Base-by-base conservation (phyloP, 345 rosid species). In the Stellera chamaejasme region DNA sequence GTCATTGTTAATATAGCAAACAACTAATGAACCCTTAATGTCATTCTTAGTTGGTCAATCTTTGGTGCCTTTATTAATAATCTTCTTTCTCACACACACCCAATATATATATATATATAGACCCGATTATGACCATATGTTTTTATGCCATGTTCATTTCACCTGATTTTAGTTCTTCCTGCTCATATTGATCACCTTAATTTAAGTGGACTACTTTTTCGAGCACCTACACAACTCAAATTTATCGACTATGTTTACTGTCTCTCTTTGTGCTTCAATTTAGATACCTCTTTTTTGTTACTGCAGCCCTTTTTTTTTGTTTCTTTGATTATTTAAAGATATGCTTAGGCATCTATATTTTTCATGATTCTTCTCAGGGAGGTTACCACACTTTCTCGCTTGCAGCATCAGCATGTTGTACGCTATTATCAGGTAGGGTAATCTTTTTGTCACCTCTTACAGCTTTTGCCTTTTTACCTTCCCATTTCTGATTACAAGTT, bases 361-460 rank as follows among this genome's bases (percentile, higher is more conserved):
- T 13, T 59, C 65, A 43, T 10, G 72, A 13, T 25, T 57, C 45
- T 81, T 48, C 67, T 69, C 71, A 92, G 98, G 82, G 98, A 92
- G 77, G 98, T 92, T 62, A 88, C 96, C 10, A 92, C 98, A 44
- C 95, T 92, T 61, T 86, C 98, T 7, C 98, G 96, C 46, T 79
- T 92, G 76, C 96, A 92, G 61, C 98, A 92, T 86, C 95, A 77
- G n/a, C 98, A 92, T 78, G 96, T 92, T 56, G 98, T 92, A 52
- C 98, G 98, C 44, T 92, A 92, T 72, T 92, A 88, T 81, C 98
- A 92, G 90, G 98, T 92, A 50, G 59, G 66, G 60, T 47, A 52
- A 45, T 57, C 45, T 59, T 50, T 32, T 56, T 16, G 28, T 58
- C 42, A 36, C 48, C 16, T 25, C 48, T 48, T 57, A 48, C 62